phyloP scores from a whole-genome alignment of 371 early-diverging fungal species.

The Syncephalastrum racemosum region DNA sequence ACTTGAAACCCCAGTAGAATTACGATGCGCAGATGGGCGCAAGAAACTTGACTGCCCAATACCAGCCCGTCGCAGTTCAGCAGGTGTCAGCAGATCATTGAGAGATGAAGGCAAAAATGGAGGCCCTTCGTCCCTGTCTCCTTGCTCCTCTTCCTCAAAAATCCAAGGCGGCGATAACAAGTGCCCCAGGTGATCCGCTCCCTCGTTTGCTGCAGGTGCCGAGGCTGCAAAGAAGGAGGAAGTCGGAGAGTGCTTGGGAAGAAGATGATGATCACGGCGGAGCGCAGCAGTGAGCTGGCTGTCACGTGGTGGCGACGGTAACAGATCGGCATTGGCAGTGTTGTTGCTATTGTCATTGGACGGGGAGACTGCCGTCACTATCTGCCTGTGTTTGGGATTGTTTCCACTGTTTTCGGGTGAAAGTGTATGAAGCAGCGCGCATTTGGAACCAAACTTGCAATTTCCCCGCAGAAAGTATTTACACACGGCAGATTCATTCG shows the following conservation, averaged over 20 bases:
- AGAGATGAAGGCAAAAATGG: slow-evolving; percentile 56
- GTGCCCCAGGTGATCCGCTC: neutral
- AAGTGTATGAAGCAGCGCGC: slow-evolving; percentile 64
- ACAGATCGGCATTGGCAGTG: neutral
- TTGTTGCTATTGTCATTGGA: slow-evolving; percentile 3
- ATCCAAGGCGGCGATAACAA: neutral
- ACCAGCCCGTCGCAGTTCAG: slow-evolving; percentile 30
- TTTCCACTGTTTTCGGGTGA: slow-evolving; percentile 19
- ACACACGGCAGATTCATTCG: slow-evolving; percentile 65
- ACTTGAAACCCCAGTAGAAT: too few species aligned
- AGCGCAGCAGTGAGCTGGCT: slow-evolving; percentile 3
- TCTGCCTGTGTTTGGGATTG: slow-evolving; percentile 1
- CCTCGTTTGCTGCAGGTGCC: slow-evolving; percentile 1
- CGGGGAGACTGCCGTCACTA: neutral
- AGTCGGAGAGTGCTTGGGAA: too few species aligned
- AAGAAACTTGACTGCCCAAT: neutral
- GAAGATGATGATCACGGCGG: neutral
- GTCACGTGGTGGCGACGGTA: too few species aligned
- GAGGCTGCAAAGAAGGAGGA: neutral
- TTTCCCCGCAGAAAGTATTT: slow-evolving; percentile 79
- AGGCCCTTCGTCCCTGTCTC: slow-evolving; percentile 22
- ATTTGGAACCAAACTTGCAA: slow-evolving; percentile 81
- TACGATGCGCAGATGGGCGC: too few species aligned
- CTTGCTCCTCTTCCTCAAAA: neutral
- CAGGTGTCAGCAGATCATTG: slow-evolving; percentile 59